These are phyloP conservation scores for Tolypocladium pustulatum DNA, from an alignment of 2,329 filamentous ascomycete species.

Conservation along the genomic window DNA sequence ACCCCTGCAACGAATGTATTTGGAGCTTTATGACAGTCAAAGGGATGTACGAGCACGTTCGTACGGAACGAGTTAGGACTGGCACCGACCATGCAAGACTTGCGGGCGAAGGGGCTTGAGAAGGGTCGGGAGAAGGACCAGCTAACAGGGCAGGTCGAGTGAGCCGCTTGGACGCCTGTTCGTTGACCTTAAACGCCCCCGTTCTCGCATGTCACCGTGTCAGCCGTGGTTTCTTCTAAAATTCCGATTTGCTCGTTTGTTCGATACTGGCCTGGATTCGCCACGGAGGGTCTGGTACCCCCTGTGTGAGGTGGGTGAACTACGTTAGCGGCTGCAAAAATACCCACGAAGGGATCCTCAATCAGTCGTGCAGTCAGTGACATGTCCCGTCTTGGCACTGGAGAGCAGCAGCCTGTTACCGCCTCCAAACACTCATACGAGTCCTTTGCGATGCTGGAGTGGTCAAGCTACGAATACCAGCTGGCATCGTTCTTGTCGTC, in stretches of 20 bases:
- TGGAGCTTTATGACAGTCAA: too few species aligned
- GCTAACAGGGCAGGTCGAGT: not conserved
- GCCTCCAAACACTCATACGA: not conserved
- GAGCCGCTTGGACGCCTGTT: not conserved
- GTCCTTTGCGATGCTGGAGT: not conserved
- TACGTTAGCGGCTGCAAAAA: not conserved
- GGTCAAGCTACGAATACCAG: not conserved
- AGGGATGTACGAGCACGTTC: too few species aligned
- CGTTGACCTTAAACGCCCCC: not conserved
- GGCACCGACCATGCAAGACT: not conserved
- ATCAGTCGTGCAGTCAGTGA: not conserved
- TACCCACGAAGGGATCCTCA: not conserved
- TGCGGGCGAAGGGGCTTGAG: not conserved
- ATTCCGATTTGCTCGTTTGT: not conserved
- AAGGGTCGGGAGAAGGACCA: not conserved
- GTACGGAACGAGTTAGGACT: too few species aligned
- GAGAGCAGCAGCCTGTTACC: not conserved
- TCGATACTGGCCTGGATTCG: not conserved
- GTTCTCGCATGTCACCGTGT: not conserved
- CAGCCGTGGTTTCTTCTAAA: not conserved
- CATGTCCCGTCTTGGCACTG: not conserved
- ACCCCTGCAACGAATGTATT: too few species aligned
- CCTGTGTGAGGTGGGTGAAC: not conserved
- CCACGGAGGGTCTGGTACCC: not conserved
- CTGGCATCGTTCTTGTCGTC: not conserved